These are phyloP conservation scores for Epithemia pelagica DNA, from an alignment of 108 stramenopile species.

Conservation along the genomic window DNA sequence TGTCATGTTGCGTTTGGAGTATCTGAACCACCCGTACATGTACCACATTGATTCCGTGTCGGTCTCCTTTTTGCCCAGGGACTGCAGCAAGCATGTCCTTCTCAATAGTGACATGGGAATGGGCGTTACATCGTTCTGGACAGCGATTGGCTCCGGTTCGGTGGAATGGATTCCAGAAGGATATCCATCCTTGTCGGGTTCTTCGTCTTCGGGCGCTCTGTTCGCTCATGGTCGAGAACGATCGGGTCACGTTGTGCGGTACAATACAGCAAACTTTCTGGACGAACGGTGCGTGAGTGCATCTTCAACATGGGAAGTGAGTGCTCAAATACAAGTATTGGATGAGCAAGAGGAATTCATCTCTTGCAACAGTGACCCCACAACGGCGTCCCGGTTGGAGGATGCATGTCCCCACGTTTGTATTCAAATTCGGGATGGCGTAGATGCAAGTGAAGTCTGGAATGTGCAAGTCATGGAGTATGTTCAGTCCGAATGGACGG, in stretches of 20 bases:
- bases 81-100: too few species aligned
- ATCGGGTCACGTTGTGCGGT: not conserved
- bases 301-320: not conserved
- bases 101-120: too few species aligned
- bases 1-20: too few species aligned
- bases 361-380: not conserved
- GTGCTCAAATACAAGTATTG: not conserved
- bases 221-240: not conserved
- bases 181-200: too few species aligned
- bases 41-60: too few species aligned
- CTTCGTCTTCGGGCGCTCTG: not conserved
- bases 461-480: not conserved
- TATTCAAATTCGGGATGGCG: not conserved
- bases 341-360: not conserved
- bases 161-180: too few species aligned
- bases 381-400: not conserved
- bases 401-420: not conserved
- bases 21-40: too few species aligned
- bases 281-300: not conserved
- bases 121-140: too few species aligned
- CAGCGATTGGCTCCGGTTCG: too few species aligned
- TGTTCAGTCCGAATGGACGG: not conserved
- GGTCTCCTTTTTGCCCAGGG: too few species aligned
- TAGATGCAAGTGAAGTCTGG: not conserved
- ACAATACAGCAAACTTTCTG: not conserved